Conservation (phyloP, 2,329 filamentous ascomycete species). For the Phaeosphaeriaceae sp. region DNA sequence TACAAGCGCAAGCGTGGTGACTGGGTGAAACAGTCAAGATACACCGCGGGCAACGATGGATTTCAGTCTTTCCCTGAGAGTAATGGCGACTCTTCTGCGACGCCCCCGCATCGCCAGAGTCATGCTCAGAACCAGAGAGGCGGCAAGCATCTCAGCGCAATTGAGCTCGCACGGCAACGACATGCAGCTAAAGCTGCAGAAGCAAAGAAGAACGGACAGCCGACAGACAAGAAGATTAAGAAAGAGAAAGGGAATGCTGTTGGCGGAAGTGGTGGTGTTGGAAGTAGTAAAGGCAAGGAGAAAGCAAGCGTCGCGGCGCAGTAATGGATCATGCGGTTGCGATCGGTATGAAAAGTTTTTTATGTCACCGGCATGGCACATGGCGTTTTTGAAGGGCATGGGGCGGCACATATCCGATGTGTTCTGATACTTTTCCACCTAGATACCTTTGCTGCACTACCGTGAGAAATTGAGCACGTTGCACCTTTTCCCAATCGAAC, state of each 20-base stretch:
- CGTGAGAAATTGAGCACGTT: constrained; percentile 4
- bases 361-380: constrained; percentile 24
- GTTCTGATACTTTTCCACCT: background rate
- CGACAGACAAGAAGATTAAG: constrained; percentile 36
- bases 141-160: constrained; percentile 43
- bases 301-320: constrained; percentile 34
- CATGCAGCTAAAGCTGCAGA: constrained; percentile 56
- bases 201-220: constrained; percentile 39
- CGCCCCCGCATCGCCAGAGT: constrained; percentile 5
- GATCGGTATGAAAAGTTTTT: constrained; percentile 11
- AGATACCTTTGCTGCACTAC: constrained; percentile 39
- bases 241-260: constrained; percentile 19
- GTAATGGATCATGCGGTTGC: constrained; percentile 17
- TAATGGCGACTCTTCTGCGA: constrained; percentile 29
- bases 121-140: constrained; percentile 22
- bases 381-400: constrained; percentile 22
- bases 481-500: constrained; percentile 1
- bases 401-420: background rate
- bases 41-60: constrained; percentile 57
- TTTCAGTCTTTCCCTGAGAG: constrained; percentile 59
- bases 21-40: constrained; percentile 68
- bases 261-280: constrained; percentile 14
- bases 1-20: constrained; percentile 69
- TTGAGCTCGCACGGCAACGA: constrained; percentile 65
- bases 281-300: constrained; percentile 30